Base-by-base conservation (phyloP, 129 eudicot genomes). In the Silybum marianum region DNA sequence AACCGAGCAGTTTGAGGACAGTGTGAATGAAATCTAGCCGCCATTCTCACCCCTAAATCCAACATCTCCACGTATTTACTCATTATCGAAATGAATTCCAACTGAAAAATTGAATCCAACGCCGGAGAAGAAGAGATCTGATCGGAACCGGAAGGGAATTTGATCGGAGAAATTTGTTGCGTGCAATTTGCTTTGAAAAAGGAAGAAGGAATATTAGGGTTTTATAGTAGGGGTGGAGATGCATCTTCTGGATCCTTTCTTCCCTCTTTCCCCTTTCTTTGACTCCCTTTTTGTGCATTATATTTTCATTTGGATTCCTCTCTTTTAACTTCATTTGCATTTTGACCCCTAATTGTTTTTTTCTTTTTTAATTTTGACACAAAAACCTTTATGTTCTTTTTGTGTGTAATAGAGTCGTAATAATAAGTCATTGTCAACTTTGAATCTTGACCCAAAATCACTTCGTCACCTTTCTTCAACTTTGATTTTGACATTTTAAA, bases 1-100 rank as follows among this genome's bases (percentile, higher is more conserved):
- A 88, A 30, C 25, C 96, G 85, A 13, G 88, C 96, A 51, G 96
- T 93, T 71, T 92, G 97, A 4, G 95, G 97, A 79, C 97, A 90
- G 75, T 92, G 91, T 13, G 97, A 92, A 77, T 90, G 91, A 71
- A 89, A 87, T 66, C 97, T 86, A 28, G 89, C 89, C 6, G 71
- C 89, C n/a, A 90, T 86, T 71, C 97, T 90, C 36, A 71, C 83
- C 13, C 91, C 89, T 3, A 77, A 75, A 62, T 87, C 95, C 72
- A 93, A 40, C 23, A 93, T 60, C 86, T 90, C 97, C 46, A 46
- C 54, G 66, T 93, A 93, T 60, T 93, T 93, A 13, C 82, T 71
- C 97, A 92, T 90, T 76, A 21, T 24, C 23, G 9, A 12, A 38
- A 16, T 65, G 24, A 26, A 14, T 26, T 25, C 7, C 11, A 23